These are phyloP conservation scores for Furcasterigmium furcatum DNA, from an alignment of 2,329 filamentous ascomycete species.

Conservation along the genomic window DNA sequence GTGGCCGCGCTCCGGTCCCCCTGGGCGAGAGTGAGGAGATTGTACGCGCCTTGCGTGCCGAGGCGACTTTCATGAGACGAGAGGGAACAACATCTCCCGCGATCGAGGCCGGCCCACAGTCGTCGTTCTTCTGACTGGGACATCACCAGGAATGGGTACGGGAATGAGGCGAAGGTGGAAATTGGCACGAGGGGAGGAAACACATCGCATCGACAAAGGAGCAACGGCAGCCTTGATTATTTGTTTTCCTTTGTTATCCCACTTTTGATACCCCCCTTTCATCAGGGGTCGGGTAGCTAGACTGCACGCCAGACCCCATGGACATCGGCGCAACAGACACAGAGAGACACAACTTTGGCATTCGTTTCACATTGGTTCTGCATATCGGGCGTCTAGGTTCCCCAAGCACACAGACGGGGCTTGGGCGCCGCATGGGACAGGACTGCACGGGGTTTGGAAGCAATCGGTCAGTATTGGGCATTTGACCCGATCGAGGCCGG, in stretches of 20 bases:
- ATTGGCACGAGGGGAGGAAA: not conserved
- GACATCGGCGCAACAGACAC: not conserved
- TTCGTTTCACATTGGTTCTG: not conserved
- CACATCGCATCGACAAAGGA: not conserved
- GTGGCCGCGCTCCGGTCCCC: conserved; percentile 14
- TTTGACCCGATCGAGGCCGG: not conserved
- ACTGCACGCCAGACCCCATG: no score
- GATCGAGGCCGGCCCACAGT: conserved; percentile 24
- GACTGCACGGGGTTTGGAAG: no score
- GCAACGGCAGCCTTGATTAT: not conserved
- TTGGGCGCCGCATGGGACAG: no score
- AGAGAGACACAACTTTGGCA: not conserved
- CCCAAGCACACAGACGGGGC: no score
- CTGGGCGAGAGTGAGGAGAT: conserved; percentile 21
- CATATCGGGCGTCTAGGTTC: not conserved
- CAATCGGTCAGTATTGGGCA: no score
- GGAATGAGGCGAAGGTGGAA: not conserved
- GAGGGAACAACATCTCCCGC: conserved; percentile 26
- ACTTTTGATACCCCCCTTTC: conserved; percentile 12
- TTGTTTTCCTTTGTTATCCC: conserved; percentile 2
- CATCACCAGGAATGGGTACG: not conserved
- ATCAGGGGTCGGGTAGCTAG: not conserved
- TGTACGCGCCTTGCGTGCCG: conserved; percentile 14
- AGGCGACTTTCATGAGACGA: conserved; percentile 26
- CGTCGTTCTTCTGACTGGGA: conserved; percentile 16